Conservation (phyloP, 2,329 filamentous ascomycete genomes). For the Trichoderma atroviride region DNA sequence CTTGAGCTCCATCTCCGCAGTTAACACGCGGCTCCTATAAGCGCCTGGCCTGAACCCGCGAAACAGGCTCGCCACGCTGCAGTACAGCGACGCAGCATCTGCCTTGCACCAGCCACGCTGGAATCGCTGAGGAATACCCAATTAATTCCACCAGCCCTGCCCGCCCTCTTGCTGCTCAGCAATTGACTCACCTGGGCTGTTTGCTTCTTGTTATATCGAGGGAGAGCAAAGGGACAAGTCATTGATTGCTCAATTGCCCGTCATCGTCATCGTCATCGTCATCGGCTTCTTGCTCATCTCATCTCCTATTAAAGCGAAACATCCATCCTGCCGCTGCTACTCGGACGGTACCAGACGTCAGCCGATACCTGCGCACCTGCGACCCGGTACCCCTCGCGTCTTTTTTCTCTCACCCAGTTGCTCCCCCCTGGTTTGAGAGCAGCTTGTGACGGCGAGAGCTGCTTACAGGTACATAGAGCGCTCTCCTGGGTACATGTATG, state of each 20-base stretch:
- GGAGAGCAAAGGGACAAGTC: background rate
- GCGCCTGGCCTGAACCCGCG: constrained; percentile 21
- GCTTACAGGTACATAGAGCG: background rate
- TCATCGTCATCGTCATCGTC: background rate
- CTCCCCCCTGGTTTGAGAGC: background rate
- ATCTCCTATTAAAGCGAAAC: background rate
- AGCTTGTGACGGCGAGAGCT: background rate
- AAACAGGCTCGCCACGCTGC: constrained; percentile 2
- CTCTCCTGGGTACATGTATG: background rate
- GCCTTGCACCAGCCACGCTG: constrained; percentile 11
- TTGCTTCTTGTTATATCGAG: background rate
- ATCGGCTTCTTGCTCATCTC: background rate
- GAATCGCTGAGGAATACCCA: constrained; percentile 6
- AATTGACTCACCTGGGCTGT: constrained; percentile 13
- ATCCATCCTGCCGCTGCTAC: background rate
- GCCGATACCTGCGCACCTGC: constrained; percentile 5
- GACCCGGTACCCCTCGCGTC: constrained; percentile 27
- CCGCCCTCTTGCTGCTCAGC: background rate
- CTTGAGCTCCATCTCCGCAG: background rate
- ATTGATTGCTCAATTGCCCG: background rate
- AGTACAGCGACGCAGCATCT: constrained; percentile 11
- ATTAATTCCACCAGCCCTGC: constrained; percentile 6
- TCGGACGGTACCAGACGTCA: constrained; percentile 18
- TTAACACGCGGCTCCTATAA: constrained; percentile 19
- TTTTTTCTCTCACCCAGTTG: background rate